Evolutionary conservation across 2,329 filamentous ascomycete genomes (phyloP), one percentile per base, ranked within the genome.

Genomic region (Fusarium anguioides): DNA sequence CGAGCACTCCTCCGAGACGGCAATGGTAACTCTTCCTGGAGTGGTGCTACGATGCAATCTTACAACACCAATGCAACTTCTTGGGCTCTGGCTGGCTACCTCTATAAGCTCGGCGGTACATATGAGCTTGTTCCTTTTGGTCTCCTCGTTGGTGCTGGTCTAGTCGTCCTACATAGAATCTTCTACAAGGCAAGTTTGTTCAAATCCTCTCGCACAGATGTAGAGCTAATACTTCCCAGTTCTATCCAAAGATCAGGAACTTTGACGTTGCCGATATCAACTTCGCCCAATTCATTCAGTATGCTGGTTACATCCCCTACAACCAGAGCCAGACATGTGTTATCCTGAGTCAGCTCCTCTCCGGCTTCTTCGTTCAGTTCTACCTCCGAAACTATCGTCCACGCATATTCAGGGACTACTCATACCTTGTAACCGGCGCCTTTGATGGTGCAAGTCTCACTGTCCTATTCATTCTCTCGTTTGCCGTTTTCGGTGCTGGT

Each of bases 261-360:
- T 79, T 85, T 46, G 73, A 78, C 1, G 60, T 81, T 3, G 56
- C 64, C 4, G 81, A 84, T 14, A 74, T 86, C 74, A 87, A 87
- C 68, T 68, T 86, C 50, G 79, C 85, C 0, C 84, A 86, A 64
- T 81, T 86, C 55, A 81, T 87, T 51, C 83, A 86, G 66, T 86
- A 80, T 53, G 81, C 83, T 10, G 85, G 84, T 15, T 86, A 78
- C 52, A 83, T 87, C 51, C 84, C 85, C 0, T 86, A 85, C 75
- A 85, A 86, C 72, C 74, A 78, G 40, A 83, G 81, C 1, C 85
- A 87, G 71, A 87, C 86, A 3, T 87, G 85, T 60, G 82, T 87
- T 26, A 73, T 87, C 46, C 73, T 84, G 55, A 84, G 80, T 69
- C 79, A 80, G 70, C 5, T 81, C n/a, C 26, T 79, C 23, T 62